A percentile compares a stretch with the other conserved stretches of the same genome.
Conservation (phyloP, 805 yeast genomes). For the Kluyveromyces dobzhanskii region DNA sequence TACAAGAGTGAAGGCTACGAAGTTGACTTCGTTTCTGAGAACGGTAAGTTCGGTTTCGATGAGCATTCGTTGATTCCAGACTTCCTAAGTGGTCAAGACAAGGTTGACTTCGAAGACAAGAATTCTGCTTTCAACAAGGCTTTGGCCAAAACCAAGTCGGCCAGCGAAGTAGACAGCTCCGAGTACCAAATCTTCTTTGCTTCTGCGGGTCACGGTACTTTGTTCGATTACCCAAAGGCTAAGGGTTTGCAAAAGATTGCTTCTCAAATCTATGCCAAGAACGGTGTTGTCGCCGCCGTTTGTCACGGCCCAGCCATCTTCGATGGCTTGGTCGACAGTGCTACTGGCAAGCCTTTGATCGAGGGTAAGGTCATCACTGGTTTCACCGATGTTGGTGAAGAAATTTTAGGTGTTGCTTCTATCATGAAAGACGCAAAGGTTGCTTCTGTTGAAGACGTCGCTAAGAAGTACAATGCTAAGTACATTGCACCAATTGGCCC, state of each 20-base stretch:
- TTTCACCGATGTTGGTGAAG: slow-evolving; percentile 50
- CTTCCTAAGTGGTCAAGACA: slow-evolving; percentile 39
- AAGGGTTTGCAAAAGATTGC: slow-evolving; percentile 38
- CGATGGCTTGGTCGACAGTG: slow-evolving; percentile 36
- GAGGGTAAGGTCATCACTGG: slow-evolving; percentile 53
- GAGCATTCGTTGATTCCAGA: slow-evolving; percentile 41
- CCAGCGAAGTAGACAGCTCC: slow-evolving; percentile 39
- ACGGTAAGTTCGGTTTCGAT: slow-evolving; percentile 50
- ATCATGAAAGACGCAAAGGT: slow-evolving; percentile 24
- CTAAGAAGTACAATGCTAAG: slow-evolving; percentile 35
- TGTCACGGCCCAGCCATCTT: slow-evolving; percentile 62
- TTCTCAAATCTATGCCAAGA: slow-evolving; percentile 37
- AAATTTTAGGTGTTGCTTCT: slow-evolving; percentile 14
- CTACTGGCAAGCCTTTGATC: slow-evolving; percentile 37
- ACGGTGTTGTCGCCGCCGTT: slow-evolving; percentile 55
- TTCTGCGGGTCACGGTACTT: slow-evolving; percentile 60
- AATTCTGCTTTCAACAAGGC: slow-evolving; percentile 33
- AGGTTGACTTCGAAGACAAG: slow-evolving; percentile 32
- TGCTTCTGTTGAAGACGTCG: slow-evolving; percentile 32
- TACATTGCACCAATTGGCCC: slow-evolving; percentile 42
- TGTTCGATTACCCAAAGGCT: slow-evolving; percentile 51
- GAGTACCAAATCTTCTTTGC: slow-evolving; percentile 51
- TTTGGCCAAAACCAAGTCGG: slow-evolving; percentile 36
- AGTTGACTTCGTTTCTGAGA: slow-evolving; percentile 51
- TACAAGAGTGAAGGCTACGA: slow-evolving; percentile 42